These are phyloP conservation scores for Allium sativum DNA, from an alignment of 106 monocot species.

Conservation along the genomic window DNA sequence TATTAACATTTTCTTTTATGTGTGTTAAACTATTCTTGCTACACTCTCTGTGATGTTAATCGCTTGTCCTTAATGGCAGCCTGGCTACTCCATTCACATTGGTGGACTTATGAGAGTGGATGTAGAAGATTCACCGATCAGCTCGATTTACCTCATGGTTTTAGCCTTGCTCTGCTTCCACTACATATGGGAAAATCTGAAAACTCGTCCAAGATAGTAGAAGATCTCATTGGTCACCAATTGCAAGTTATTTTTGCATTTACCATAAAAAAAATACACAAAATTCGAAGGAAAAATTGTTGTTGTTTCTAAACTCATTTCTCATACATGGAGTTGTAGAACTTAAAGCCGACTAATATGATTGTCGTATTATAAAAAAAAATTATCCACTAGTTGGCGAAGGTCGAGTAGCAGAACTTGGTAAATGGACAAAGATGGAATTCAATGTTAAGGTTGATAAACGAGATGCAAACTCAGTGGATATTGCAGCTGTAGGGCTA, in stretches of 20 bases:
- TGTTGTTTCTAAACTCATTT: neutral
- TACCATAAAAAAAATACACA: too few species aligned
- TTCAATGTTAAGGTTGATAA: constrained; percentile 49
- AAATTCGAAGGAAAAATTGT: too few species aligned
- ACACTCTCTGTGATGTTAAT: too few species aligned
- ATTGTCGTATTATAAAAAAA: neutral
- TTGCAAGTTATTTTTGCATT: constrained; percentile 42
- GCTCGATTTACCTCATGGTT: constrained; percentile 67
- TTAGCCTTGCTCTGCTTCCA: constrained; percentile 90
- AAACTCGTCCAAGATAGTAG: constrained; percentile 46
- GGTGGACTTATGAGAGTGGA: constrained; percentile 88
- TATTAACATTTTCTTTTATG: too few species aligned
- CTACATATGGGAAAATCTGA: constrained; percentile 95
- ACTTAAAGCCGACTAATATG: neutral
- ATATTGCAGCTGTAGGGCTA: constrained; percentile 80
- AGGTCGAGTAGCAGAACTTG: constrained; percentile 55
- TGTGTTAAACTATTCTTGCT: too few species aligned
- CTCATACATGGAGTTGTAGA: neutral
- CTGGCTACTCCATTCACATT: constrained; percentile 73
- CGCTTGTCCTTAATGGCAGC: constrained; percentile 18
- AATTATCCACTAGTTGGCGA: constrained; percentile 76
- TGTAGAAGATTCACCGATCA: constrained; percentile 57
- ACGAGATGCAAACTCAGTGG: constrained; percentile 71
- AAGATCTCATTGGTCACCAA: constrained; percentile 78
- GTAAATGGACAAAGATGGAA: constrained; percentile 74